Evolutionary conservation across 192 early-diverging fungal species (phyloP).

Genomic region (Cetraspora pellucida): DNA sequence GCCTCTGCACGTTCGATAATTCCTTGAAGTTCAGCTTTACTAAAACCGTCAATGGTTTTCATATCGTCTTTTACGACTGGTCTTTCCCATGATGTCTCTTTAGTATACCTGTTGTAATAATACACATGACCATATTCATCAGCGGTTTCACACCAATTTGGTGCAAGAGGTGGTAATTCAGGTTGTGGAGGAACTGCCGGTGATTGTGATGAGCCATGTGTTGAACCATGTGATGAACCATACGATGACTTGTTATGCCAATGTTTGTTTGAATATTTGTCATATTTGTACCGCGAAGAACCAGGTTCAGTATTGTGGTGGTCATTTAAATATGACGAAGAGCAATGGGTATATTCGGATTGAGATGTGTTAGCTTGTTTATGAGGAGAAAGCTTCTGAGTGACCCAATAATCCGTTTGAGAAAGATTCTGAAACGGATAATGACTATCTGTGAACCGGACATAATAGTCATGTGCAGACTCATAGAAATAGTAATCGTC

Average conservation of each 20-base stretch:
- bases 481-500: not conserved
- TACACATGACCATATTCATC: constrained; percentile 11
- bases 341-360: no score
- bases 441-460: not conserved
- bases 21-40: not conserved
- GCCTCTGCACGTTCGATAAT: constrained; percentile 19
- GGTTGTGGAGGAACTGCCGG: not conserved
- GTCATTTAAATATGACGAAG: not conserved
- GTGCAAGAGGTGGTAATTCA: constrained; percentile 11
- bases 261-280: not conserved
- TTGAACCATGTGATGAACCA: no score
- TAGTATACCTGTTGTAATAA: constrained; percentile 12
- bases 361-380: not conserved
- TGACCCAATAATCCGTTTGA: not conserved
- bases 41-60: not conserved
- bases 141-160: constrained; percentile 12
- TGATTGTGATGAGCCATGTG: not conserved
- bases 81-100: constrained; percentile 3
- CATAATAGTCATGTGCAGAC: not conserved
- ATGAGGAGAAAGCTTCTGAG: not conserved
- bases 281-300: not conserved
- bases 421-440: not conserved
- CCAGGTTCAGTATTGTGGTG: not conserved
- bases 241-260: not conserved
- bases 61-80: constrained; percentile 9